Conservation (phyloP, 2,329 filamentous ascomycete genomes). For the Cadophora malorum region DNA sequence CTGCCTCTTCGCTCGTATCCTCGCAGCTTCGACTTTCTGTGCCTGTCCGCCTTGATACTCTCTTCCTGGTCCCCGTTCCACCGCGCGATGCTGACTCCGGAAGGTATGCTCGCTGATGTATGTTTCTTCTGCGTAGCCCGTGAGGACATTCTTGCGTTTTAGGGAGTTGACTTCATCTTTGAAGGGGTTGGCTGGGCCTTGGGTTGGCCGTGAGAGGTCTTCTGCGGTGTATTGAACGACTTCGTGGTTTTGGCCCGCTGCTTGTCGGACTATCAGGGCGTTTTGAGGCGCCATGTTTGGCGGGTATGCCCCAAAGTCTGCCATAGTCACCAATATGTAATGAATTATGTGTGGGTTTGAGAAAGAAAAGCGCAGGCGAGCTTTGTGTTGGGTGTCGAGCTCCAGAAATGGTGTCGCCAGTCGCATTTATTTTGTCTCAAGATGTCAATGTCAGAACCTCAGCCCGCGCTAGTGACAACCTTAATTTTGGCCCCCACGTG, state of each 20-base stretch:
- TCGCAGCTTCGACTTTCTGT: conserved; percentile 74
- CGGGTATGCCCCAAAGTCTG: conserved; percentile 67
- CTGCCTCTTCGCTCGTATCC: conserved; percentile 77
- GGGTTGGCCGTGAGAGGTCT: conserved; percentile 68
- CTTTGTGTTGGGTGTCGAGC: not conserved
- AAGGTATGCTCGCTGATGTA: conserved; percentile 92
- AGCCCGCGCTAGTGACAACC: conserved; percentile 8
- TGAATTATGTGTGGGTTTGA: not conserved
- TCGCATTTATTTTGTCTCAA: conserved; percentile 9
- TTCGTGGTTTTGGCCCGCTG: conserved; percentile 62
- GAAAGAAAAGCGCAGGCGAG: not conserved
- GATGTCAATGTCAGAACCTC: conserved; percentile 7
- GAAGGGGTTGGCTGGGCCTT: conserved; percentile 79
- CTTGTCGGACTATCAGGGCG: conserved; percentile 64
- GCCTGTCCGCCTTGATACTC: conserved; percentile 61
- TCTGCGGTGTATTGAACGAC: conserved; percentile 73
- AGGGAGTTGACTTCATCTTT: conserved; percentile 63
- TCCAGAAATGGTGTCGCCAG: conserved; percentile 8
- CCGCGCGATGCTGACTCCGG: conserved; percentile 82
- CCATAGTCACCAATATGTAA: conserved; percentile 52
- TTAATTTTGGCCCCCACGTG: conserved; percentile 10
- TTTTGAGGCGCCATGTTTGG: conserved; percentile 71
- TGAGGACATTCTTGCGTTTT: conserved; percentile 83
- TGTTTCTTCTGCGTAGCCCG: conserved; percentile 86
- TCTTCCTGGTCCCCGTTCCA: conserved; percentile 69